Percentiles rank a stretch among this genome's conserved stretches.
phyloP scores from a whole-genome alignment of 1,284 basidiomycete genomes.

The Leccinum pachyderme region DNA sequence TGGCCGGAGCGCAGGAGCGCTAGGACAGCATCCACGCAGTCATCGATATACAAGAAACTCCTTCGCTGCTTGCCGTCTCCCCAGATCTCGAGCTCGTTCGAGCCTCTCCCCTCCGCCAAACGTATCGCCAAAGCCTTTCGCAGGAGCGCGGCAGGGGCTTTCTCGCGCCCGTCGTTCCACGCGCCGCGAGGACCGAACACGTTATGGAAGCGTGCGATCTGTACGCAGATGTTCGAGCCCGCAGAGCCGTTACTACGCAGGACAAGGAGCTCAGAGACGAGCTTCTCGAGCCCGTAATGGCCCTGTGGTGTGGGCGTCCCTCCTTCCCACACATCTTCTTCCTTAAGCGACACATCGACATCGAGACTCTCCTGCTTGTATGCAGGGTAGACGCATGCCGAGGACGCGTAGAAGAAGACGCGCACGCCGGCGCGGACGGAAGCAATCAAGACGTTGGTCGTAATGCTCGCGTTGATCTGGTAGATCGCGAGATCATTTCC shows the following conservation, averaged over 20 bases:
- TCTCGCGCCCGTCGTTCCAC: slow-evolving; percentile 55
- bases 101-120: background rate
- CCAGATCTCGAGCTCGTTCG: slow-evolving; percentile 50
- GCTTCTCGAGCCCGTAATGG: slow-evolving; percentile 59
- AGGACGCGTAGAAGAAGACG: slow-evolving; percentile 55
- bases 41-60: slow-evolving; percentile 55
- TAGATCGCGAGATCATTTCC: slow-evolving; percentile 51
- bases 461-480: slow-evolving; percentile 49
- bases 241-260: slow-evolving; percentile 24
- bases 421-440: slow-evolving; percentile 39
- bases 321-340: slow-evolving; percentile 42
- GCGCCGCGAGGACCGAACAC: slow-evolving; percentile 54
- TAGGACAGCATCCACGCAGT: slow-evolving; percentile 49
- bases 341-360: slow-evolving; percentile 44
- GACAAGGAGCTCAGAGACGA: slow-evolving; percentile 49
- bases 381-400: slow-evolving; percentile 57
- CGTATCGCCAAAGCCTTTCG: slow-evolving; percentile 47
- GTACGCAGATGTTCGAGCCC: slow-evolving; percentile 36
- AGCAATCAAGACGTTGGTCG: slow-evolving; percentile 44
- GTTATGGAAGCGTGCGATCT: slow-evolving; percentile 59
- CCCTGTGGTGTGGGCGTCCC: slow-evolving; percentile 47
- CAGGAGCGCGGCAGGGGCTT: slow-evolving; percentile 56
- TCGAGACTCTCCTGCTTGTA: slow-evolving; percentile 36
- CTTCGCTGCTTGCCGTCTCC: slow-evolving; percentile 52
- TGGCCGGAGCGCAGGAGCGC: slow-evolving; percentile 40